A percentile compares a stretch with the other conserved stretches of the same genome.
These are phyloP conservation scores for Leccinum fuscescens DNA, from an alignment of 1,284 basidiomycete genomes.

Conservation along the genomic window DNA sequence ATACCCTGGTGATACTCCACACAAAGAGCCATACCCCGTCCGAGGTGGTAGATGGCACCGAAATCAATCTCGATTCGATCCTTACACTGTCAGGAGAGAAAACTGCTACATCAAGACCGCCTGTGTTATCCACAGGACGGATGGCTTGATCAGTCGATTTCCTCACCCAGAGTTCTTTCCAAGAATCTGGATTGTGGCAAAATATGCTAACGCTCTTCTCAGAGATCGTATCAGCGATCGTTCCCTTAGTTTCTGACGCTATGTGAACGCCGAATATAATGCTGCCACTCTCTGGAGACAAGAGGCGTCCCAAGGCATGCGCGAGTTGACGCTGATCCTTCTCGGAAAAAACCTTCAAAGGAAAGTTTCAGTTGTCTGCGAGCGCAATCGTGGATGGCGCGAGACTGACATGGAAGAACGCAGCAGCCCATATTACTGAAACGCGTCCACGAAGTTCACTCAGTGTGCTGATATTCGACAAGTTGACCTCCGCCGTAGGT, in stretches of 20 bases:
- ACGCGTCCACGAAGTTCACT: constrained; percentile 38
- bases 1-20: constrained; percentile 20
- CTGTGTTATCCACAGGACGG: not conserved
- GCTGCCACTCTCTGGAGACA: constrained; percentile 38
- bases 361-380: not conserved
- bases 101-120: constrained; percentile 1
- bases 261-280: constrained; percentile 38
- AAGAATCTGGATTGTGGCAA: constrained; percentile 21
- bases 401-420: constrained; percentile 41
- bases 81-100: constrained; percentile 11
- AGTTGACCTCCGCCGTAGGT: constrained; percentile 12
- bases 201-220: constrained; percentile 13
- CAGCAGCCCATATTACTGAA: constrained; percentile 38
- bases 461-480: constrained; percentile 31
- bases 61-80: constrained; percentile 2
- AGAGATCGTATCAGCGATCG: constrained; percentile 1
- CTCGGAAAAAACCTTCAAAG: constrained; percentile 38
- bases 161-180: constrained; percentile 23
- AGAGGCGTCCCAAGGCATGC: constrained; percentile 33
- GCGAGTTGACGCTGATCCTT: constrained; percentile 36
- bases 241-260: constrained; percentile 8
- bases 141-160: not conserved
- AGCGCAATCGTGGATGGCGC: constrained; percentile 7
- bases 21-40: constrained; percentile 5
- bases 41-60: not conserved